Percentiles rank a stretch among this genome's conserved stretches.
These are phyloP conservation scores for Chrysoporthe austroafricana DNA, from an alignment of 2,329 filamentous ascomycete species.

Conservation along the genomic window DNA sequence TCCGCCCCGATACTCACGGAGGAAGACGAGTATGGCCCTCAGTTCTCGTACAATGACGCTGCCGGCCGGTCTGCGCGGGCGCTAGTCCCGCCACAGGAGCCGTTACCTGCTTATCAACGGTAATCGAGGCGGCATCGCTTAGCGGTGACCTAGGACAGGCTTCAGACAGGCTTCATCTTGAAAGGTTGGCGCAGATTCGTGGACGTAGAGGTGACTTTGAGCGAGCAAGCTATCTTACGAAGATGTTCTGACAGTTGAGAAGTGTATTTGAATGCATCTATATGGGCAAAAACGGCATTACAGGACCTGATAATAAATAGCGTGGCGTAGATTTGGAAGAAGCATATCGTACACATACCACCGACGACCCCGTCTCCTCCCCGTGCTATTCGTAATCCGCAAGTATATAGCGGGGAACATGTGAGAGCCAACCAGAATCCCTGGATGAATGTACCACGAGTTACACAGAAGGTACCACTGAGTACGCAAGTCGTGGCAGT, in stretches of 20 bases:
- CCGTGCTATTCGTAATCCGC: not conserved
- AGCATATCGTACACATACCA: not conserved
- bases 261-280: not conserved
- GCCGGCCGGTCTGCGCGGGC: slow-evolving; percentile 13
- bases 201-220: not conserved
- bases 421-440: not conserved
- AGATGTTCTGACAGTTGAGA: not conserved
- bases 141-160: not conserved
- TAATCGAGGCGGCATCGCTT: not conserved
- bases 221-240: not conserved
- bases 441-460: not conserved
- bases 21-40: slow-evolving; percentile 47
- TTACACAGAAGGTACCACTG: too few relatives aligned
- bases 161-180: not conserved
- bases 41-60: slow-evolving; percentile 19
- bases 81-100: slow-evolving; percentile 9
- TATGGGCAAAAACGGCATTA: not conserved
- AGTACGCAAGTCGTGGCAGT: too few relatives aligned
- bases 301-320: not conserved
- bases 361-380: not conserved
- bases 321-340: not conserved
- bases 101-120: slow-evolving; percentile 27
- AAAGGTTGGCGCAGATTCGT: not conserved
- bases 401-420: not conserved
- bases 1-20: slow-evolving; percentile 63